Evolutionary conservation across 768 basidiomycete genomes (phyloP), one percentile per base, ranked within the genome.

Genomic region (Mycena epipterygia): DNA sequence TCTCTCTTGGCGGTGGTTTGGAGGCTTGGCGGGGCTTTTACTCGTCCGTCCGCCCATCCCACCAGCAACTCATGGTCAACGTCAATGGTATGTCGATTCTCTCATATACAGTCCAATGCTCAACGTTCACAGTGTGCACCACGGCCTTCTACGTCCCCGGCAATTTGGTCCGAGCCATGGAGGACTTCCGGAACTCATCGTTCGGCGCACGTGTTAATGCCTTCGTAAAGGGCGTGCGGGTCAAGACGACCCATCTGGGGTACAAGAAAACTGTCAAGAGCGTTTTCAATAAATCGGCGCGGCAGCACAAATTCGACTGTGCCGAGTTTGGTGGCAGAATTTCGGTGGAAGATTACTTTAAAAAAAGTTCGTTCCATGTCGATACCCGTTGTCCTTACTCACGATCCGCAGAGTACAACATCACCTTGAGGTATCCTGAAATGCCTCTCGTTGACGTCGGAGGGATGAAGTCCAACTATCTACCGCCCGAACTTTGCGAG

Each of bases 401-500:
- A 41, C 33, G 5, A 52, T n/a, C 27, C 32, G 11, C 68, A 95
- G 94, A 93, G 72, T 91, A 95, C 72, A 84, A 85, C 0, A 89
- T 88, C 42, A 84, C 64, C 0, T 76, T 95, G 11, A 77, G 78
- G 29, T 69, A 84, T 44, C 86, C 90, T 0, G 79, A 89, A 2
- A 74, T 91, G 56, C 89, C 86, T 0, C 83, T 91, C 13, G 84
- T 93, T 44, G 87, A 92, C 67, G 87, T 92, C 9, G 89, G 89
- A 8, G 85, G 85, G 14, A 76, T 80, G 68, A 87, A 85, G 72
- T 39, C 78, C 48, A 82, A 86, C 77, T 82, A 82, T 27, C 84
- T 95, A 4, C 94, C 94, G 0, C 83, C 92, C 0, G 94, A 95
- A 78, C 44, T 95, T 0, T 95, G 94, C 84, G 84, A 88, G 48